A percentile compares a stretch with the other conserved stretches of the same genome.
Evolutionary conservation across 2,329 filamentous ascomycete genomes (phyloP).

Genomic region (Aspergillus ustus): DNA sequence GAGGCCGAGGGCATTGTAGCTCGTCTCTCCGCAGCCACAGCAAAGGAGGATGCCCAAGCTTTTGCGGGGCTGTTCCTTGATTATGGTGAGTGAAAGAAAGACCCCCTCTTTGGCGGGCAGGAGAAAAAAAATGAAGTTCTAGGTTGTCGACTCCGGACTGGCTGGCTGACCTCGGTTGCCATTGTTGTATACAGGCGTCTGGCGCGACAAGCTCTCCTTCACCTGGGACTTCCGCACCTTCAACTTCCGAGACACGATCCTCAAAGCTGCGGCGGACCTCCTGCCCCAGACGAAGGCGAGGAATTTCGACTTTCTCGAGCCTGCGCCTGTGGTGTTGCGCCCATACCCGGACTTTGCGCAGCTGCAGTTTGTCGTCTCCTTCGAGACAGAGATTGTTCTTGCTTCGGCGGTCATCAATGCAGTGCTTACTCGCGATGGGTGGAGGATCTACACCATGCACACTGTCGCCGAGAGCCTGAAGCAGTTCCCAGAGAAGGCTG

Average conservation of each 20-base stretch:
- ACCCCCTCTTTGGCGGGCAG: background rate
- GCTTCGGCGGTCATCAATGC: constrained; percentile 39
- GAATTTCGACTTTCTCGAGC: constrained; percentile 32
- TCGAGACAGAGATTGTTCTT: constrained; percentile 34
- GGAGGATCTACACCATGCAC: constrained; percentile 42
- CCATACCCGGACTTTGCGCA: constrained; percentile 36
- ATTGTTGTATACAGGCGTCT: constrained; percentile 31
- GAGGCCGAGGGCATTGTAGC: constrained; percentile 10
- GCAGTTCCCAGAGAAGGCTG: constrained; percentile 34
- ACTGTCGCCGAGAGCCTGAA: constrained; percentile 39
- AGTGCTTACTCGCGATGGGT: constrained; percentile 38
- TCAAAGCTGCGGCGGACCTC: constrained; percentile 40
- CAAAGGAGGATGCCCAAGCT: constrained; percentile 24
- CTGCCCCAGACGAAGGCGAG: constrained; percentile 33
- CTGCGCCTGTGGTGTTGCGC: constrained; percentile 26
- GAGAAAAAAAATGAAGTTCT: background rate
- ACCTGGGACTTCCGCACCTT: constrained; percentile 45
- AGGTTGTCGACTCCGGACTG: background rate
- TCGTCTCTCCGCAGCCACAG: constrained; percentile 23
- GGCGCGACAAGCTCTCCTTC: constrained; percentile 44
- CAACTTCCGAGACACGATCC: constrained; percentile 37
- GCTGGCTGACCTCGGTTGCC: background rate
- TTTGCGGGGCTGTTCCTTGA: constrained; percentile 35
- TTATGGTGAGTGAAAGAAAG: constrained; percentile 21
- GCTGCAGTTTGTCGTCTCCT: constrained; percentile 37